Base-by-base conservation (phyloP, 371 early-diverging fungal species). In the Rhizopus sp. region DNA sequence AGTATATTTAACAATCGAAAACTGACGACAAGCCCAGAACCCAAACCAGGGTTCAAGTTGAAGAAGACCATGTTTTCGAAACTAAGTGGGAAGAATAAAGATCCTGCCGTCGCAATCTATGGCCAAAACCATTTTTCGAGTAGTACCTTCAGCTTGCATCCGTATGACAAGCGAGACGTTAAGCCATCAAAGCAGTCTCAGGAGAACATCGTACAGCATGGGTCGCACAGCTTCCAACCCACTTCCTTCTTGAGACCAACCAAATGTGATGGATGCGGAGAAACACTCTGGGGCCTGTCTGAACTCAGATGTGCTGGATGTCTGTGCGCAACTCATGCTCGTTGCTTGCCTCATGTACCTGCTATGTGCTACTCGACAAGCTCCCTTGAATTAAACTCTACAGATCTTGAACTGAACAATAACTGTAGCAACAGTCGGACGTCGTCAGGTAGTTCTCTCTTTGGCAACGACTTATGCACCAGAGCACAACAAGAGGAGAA, bases 251-350 rank as follows among this genome's bases (percentile, higher is more conserved):
- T 88, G 34, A 73, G 86, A 31, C 88, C 93, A 4, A 75, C 84
- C 32, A 88, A 88, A 23, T 95, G 96, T 60, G 92, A 91, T 49
- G 77, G 69, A 30, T 96, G 96, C 57, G 74, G 78, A 12, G 96
- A 95, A 42, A 91, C 91, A 53, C 80, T 95, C 34, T 92, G 94
- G 91, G 91, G 93, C 8, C 68, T 87, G 3, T 83, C 84, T 40
- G 93, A 92, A 56, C 63, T 89, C 50, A 72, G 85, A 10, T 96
- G 96, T 71, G 80, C 48, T 65, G 78, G 51, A 5, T 75, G 76
- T 50, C 54, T 63, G 35, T 72, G 53, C 17, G 53, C 60, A 15
- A 57, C 64, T 6, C 76, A 75, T 53, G 60, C 62, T 5, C 64
- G 66, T 39, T 79, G 80, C 49, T n/a, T 76, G 3, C 42, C 55